These are phyloP conservation scores for Leptosphaerulina australis DNA, from an alignment of 2,329 filamentous ascomycete genomes.

Conservation along the genomic window DNA sequence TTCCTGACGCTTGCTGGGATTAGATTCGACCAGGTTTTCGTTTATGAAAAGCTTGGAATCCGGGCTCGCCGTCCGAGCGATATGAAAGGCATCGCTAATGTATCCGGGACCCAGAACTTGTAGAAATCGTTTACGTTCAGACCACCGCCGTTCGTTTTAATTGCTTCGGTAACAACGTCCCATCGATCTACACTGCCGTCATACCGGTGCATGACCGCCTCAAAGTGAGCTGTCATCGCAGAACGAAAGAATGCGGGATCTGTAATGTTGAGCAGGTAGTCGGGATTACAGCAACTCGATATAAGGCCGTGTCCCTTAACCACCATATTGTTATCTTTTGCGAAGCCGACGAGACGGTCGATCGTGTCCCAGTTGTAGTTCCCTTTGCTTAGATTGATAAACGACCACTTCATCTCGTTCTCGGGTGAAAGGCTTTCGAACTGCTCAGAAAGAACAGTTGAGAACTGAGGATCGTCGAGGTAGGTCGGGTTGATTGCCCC, in stretches of 20 bases:
- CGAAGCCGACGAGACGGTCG: too few relatives aligned
- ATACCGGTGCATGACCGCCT: too few relatives aligned
- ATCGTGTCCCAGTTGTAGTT: constrained; percentile 11
- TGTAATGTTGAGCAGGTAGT: constrained; percentile 12
- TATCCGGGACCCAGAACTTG: background rate
- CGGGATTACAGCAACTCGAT: constrained; percentile 16
- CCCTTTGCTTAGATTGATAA: constrained; percentile 3
- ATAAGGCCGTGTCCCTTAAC: constrained; percentile 17
- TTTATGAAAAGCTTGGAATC: background rate
- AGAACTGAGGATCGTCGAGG: constrained; percentile 6
- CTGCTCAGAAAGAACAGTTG: constrained; percentile 10
- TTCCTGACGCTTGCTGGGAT: constrained; percentile 5
- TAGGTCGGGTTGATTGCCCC: too few relatives aligned
- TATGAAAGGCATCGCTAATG: background rate
- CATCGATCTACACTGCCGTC: too few relatives aligned
- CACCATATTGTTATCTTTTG: constrained; percentile 10
- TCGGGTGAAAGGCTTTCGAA: constrained; percentile 16
- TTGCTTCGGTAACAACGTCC: too few relatives aligned
- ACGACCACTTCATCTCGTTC: constrained; percentile 14
- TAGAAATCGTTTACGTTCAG: too few relatives aligned
- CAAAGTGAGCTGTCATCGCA: constrained; percentile 15
- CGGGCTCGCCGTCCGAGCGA: background rate
- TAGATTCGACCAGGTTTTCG: background rate
- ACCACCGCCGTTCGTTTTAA: too few relatives aligned
- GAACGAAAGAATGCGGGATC: constrained; percentile 6